Conservation (phyloP, 2,329 filamentous ascomycete species). For the Fusarium fracticaudum region DNA sequence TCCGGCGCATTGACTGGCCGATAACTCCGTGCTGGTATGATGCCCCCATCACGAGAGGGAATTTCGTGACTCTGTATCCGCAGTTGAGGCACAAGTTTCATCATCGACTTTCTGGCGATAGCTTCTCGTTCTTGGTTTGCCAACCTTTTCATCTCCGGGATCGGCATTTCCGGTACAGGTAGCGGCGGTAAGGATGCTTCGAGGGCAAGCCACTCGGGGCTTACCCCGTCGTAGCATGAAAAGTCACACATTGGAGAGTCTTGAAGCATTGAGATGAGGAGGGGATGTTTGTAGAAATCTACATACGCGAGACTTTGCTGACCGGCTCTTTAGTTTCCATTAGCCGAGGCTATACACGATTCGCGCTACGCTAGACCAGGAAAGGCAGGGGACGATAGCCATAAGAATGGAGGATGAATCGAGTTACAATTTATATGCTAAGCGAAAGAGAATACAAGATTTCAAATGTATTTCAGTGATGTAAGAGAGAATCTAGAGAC, state of each 20-base stretch:
- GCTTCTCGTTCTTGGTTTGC: conserved; percentile 9
- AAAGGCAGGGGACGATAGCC: not conserved
- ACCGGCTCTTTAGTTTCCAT: not conserved
- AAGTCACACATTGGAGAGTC: not conserved
- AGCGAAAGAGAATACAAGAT: not conserved
- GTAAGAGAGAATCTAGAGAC: not conserved
- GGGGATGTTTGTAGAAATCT: not conserved
- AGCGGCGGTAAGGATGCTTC: not conserved
- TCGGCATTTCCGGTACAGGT: not conserved
- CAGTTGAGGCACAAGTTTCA: not conserved
- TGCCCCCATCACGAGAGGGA: not conserved
- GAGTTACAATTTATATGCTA: rapidly evolving
- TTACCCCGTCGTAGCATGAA: not conserved
- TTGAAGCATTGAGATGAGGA: rapidly evolving
- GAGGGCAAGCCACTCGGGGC: not conserved
- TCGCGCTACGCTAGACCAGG: not conserved
- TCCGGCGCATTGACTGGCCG: rapidly evolving
- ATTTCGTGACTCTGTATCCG: not conserved
- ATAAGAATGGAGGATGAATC: not conserved
- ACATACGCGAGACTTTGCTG: rapidly evolving
- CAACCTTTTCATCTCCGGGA: not conserved
- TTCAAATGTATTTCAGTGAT: rapidly evolving
- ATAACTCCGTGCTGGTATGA: not conserved
- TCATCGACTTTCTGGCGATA: not conserved
- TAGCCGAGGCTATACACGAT: not conserved